These are phyloP conservation scores for Ustilago esculenta DNA, from an alignment of 1,284 basidiomycete species.

Conservation along the genomic window DNA sequence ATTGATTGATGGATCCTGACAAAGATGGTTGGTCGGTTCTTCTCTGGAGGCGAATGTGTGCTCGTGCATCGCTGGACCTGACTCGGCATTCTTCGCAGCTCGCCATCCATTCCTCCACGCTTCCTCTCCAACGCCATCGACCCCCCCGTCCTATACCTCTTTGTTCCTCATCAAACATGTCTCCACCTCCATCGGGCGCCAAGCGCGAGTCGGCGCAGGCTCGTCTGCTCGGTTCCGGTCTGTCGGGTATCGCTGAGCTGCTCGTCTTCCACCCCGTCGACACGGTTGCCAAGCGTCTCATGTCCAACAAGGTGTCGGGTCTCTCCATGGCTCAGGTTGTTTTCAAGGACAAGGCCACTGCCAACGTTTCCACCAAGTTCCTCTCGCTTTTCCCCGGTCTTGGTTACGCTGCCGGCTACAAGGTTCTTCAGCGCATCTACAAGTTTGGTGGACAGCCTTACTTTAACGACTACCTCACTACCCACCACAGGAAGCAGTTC, in stretches of 20 bases:
- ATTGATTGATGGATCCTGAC: no score
- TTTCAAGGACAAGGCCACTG: conserved; percentile 84
- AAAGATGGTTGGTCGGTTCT: no score
- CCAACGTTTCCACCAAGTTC: conserved; percentile 75
- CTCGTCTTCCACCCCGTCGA: conserved; percentile 74
- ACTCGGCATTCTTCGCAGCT: conserved; percentile 10
- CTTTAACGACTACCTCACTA: conserved; percentile 90
- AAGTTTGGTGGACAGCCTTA: conserved; percentile 99
- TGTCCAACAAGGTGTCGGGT: conserved; percentile 78
- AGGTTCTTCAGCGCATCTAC: conserved; percentile 70
- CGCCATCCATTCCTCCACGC: conserved; percentile 10
- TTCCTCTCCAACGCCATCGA: neutral
- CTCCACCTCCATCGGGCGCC: conserved; percentile 51
- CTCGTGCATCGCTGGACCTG: conserved; percentile 1
- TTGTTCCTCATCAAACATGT: conserved; percentile 27
- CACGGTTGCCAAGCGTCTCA: conserved; percentile 94
- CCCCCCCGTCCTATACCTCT: neutral
- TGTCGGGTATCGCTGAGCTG: conserved; percentile 88
- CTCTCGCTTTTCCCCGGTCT: conserved; percentile 95
- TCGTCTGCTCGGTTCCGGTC: conserved; percentile 84
- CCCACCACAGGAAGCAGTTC: conserved; percentile 80
- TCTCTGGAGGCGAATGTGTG: no score
- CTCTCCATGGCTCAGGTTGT: conserved; percentile 76
- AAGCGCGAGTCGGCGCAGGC: conserved; percentile 83
- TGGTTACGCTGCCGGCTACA: conserved; percentile 91